Percentiles rank a stretch among this genome's conserved stretches.
These are phyloP conservation scores for Populus davidiana DNA, from an alignment of 345 rosid genomes.

Conservation along the genomic window DNA sequence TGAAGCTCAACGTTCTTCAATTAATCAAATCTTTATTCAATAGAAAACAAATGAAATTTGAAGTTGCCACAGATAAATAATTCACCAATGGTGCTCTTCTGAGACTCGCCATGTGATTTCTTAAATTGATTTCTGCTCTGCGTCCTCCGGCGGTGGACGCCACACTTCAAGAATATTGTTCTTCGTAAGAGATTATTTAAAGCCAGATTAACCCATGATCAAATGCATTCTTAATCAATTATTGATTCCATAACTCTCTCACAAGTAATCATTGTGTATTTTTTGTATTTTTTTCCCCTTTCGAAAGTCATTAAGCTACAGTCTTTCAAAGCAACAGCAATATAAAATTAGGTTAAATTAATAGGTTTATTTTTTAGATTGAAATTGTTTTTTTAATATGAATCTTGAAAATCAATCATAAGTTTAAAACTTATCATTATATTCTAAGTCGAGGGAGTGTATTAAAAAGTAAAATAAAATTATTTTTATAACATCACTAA, in stretches of 20 bases:
- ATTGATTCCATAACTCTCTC: neutral
- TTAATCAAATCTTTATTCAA: neutral
- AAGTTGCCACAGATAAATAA: slow-evolving; percentile 8
- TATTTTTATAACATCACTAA: too few relatives aligned
- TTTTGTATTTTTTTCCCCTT: too few relatives aligned
- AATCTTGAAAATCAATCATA: too few relatives aligned
- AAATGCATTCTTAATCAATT: neutral
- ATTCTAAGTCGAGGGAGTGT: too few relatives aligned
- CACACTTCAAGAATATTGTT: slow-evolving; percentile 22
- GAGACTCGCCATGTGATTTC: slow-evolving; percentile 36
- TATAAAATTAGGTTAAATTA: too few relatives aligned
- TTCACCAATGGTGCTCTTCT: slow-evolving; percentile 17
- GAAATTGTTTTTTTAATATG: too few relatives aligned
- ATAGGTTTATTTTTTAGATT: too few relatives aligned
- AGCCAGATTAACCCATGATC: slow-evolving; percentile 1
- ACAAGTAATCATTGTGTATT: neutral
- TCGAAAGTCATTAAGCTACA: too few relatives aligned
- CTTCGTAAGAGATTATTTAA: slow-evolving; percentile 14
- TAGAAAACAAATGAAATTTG: too few relatives aligned
- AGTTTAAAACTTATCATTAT: accelerated
- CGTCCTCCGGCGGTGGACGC: slow-evolving; percentile 7
- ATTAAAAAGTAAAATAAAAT: too few relatives aligned
- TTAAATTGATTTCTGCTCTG: slow-evolving; percentile 15
- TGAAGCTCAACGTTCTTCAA: neutral
- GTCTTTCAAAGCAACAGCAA: too few relatives aligned